A percentile compares a stretch with the other conserved stretches of the same genome.
Evolutionary conservation across 2,329 filamentous ascomycete genomes (phyloP).

Genomic region (Herpomyces periplanetae): DNA sequence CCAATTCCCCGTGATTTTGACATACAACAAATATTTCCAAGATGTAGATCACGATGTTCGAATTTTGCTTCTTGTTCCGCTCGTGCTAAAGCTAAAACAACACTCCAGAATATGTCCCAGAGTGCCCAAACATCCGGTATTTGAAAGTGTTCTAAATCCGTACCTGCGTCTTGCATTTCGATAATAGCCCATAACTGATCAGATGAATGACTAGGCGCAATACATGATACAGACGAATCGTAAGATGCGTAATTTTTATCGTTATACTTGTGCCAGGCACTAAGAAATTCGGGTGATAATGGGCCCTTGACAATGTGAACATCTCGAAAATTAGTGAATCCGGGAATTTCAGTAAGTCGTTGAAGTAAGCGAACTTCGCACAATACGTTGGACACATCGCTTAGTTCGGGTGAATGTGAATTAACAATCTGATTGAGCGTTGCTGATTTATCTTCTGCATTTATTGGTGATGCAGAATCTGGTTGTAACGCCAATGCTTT

Average conservation of each 20-base stretch:
- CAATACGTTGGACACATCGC: constrained; percentile 9
- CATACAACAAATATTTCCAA: constrained; percentile 22
- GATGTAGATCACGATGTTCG: constrained; percentile 22
- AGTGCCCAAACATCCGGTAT: constrained; percentile 8
- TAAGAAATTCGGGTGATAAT: constrained; percentile 12
- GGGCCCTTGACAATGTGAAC: constrained; percentile 16
- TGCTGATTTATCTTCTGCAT: constrained; percentile 4
- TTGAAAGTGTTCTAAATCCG: constrained; percentile 11
- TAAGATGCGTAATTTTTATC: constrained; percentile 6
- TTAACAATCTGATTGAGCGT: constrained; percentile 1
- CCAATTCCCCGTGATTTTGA: constrained; percentile 1
- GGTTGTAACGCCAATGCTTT: constrained; percentile 10
- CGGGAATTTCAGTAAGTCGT: constrained; percentile 16
- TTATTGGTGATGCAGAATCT: too few species aligned
- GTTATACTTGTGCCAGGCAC: constrained; percentile 11
- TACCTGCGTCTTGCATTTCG: constrained; percentile 23
- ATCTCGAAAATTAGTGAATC: constrained; percentile 20
- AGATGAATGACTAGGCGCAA: constrained; percentile 13
- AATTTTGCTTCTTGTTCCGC: constrained; percentile 19
- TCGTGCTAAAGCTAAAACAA: constrained; percentile 18
- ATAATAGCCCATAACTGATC: constrained; percentile 20
- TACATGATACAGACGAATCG: constrained; percentile 16
- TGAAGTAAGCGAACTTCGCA: constrained; percentile 14
- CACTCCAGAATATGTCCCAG: constrained; percentile 25
- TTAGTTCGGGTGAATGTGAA: constrained; percentile 7